Base-by-base conservation (phyloP, 371 early-diverging fungal species). In the Umbelopsis sp. region DNA sequence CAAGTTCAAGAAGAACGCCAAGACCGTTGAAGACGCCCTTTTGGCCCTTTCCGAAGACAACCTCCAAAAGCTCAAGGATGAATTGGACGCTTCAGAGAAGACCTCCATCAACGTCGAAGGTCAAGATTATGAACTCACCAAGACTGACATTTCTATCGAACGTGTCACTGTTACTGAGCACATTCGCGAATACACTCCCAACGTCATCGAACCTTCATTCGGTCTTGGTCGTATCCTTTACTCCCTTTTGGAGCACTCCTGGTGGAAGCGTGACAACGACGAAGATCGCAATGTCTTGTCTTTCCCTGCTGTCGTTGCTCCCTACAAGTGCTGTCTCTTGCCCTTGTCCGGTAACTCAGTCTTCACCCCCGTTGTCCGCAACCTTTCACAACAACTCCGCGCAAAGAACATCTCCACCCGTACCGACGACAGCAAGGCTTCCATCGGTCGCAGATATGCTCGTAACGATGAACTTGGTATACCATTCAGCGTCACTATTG, bases 191-290 rank as follows among this genome's bases (percentile, higher is more conserved):
- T 98, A 92, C 83, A 92, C 90, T 11, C 99, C 99, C 50, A 96
- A 94, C 76, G 99, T 99, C 74, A 99, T 99, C 76, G 99, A 99
- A 83, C 99, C 99, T 50, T 99, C 99, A 32, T 99, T 99, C 84
- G 99, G 99, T 86, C 93, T 99, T 72, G 99, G 99, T 69, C 97
- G 99, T 76, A 99, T 99, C 71, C 85, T 99, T 64, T 99, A 99
- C 83, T 89, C 97, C 44, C 91, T 99, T 41, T 81, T 99, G 70
- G 99, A 99, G 85, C 99, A 99, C 81, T 86, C 91, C 68, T 99
- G 91, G 89, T 97, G 90, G 87, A 85, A 87, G 18, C 94, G 99
- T 70, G 94, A 93, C 65, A 95, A 85, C 22, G 97, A 96, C 72
- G 98, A 96, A 79, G 87, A 92, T 69, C 93, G 99, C 70, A 80